Conservation (phyloP, 306 rosid species). For the Mimosa bimucronata region DNA sequence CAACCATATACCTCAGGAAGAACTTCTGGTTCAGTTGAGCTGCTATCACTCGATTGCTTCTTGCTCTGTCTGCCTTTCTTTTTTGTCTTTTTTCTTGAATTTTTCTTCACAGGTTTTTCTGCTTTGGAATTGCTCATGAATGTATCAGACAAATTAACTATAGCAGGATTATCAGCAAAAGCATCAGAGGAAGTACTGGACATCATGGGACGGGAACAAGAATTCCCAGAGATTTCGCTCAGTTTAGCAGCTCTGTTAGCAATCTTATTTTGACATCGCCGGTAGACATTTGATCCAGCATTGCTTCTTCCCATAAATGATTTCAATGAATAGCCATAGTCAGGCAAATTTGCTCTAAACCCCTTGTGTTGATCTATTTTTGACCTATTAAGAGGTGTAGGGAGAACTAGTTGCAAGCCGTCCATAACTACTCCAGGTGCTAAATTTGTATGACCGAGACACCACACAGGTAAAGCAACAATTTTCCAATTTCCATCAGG, state of each 20-base stretch:
- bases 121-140: constrained; percentile 36
- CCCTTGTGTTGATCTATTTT: constrained; percentile 51
- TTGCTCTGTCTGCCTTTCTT: constrained; percentile 59
- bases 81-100: constrained; percentile 52
- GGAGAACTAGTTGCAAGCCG: constrained; percentile 58
- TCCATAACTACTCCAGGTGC: constrained; percentile 55
- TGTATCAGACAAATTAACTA: constrained; percentile 43
- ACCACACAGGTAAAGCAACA: constrained; percentile 54
- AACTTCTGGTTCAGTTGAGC: constrained; percentile 53
- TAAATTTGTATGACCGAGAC: constrained; percentile 43
- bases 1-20: constrained; percentile 46
- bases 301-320: constrained; percentile 47
- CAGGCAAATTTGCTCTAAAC: constrained; percentile 43
- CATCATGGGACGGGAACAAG: constrained; percentile 45
- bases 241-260: constrained; percentile 55
- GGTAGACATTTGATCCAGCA: constrained; percentile 49
- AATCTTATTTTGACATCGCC: constrained; percentile 62
- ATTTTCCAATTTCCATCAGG: constrained; percentile 63
- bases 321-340: constrained; percentile 48
- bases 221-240: constrained; percentile 55
- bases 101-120: constrained; percentile 55
- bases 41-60: constrained; percentile 54
- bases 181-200: constrained; percentile 42
- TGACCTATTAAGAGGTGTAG: constrained; percentile 52
- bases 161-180: constrained; percentile 43